Percentiles rank a stretch among this genome's conserved stretches.
These are phyloP conservation scores for Venturia oleaginea DNA, from an alignment of 2,329 filamentous ascomycete genomes.

Conservation along the genomic window DNA sequence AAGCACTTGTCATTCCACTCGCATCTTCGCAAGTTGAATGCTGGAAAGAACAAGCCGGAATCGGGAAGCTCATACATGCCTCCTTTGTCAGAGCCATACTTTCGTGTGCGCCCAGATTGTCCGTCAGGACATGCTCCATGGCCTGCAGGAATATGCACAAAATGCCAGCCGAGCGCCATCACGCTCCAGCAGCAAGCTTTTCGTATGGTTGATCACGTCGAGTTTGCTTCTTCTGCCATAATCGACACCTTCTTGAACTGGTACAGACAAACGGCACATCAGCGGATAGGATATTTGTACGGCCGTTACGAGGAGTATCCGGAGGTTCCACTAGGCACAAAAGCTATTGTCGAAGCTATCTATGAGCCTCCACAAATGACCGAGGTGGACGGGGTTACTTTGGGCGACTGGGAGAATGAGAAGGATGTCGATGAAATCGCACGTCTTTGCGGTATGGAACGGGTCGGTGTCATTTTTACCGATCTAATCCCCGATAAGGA, in stretches of 20 bases:
- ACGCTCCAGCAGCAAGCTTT: conserved; percentile 88
- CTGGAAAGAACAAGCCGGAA: conserved; percentile 92
- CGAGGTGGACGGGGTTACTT: conserved; percentile 78
- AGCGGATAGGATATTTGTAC: conserved; percentile 84
- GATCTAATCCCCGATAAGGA: conserved; percentile 72
- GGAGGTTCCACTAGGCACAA: conserved; percentile 86
- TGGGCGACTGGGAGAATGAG: conserved; percentile 79
- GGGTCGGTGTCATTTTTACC: conserved; percentile 89
- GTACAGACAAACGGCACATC: conserved; percentile 77
- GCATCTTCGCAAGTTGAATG: conserved; percentile 88
- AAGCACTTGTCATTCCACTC: conserved; percentile 97
- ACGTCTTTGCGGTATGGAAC: conserved; percentile 72
- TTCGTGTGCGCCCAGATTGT: conserved; percentile 78
- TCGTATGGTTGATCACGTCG: conserved; percentile 96
- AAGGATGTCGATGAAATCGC: conserved; percentile 73
- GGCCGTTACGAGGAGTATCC: conserved; percentile 84
- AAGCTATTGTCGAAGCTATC: conserved; percentile 92
- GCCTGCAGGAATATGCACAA: conserved; percentile 95
- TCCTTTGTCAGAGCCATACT: conserved; percentile 85
- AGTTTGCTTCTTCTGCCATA: conserved; percentile 77
- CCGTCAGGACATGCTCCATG: conserved; percentile 88
- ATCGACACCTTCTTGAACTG: conserved; percentile 87
- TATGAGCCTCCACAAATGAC: conserved; percentile 91
- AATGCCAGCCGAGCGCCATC: conserved; percentile 95
- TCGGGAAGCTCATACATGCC: conserved; percentile 92